Evolutionary conservation across 208 protist genomes (phyloP), one percentile per base, ranked within the genome.

Genomic region (Crithidia expoeki): DNA sequence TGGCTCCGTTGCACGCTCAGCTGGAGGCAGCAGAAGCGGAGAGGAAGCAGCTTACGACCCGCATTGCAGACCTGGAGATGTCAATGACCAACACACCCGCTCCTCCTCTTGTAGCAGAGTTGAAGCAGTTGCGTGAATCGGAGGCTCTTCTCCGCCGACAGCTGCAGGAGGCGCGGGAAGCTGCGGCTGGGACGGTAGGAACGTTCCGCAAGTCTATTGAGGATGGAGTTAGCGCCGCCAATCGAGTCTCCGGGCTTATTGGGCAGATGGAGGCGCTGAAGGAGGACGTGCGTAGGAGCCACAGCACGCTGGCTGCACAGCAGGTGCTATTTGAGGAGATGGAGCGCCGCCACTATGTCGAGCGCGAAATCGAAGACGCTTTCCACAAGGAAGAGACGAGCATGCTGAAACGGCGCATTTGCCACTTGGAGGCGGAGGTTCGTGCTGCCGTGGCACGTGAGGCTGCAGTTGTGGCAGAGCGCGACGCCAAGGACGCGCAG

Each of bases 11-110:
- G 25, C 86, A 91, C 50, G 68, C 66, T 49, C 73, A 76, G 38
- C 61, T 94, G 40, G 83, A 90, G 69, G 55, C 50, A 2, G 57
- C 92, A 46, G 72, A 82, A 65, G 33, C n/a, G 12, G 86, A 94
- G 33, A 80, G 79, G 34, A 53, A 68, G 28, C 62, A 25, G 44
- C 64, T 94, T 28, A 60, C 59, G 53, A 49, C 21, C 0, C 82
- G 76, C 25, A 69, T 92, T 23, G 60, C 71, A 38, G 80, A 85
- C 34, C 57, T 82, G 25, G 79, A 81, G 57, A 75, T 79, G 60
- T 69, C 71, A 17, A 62, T 82, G 52, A 55, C 69, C 40, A 65
- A 60, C 44, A 59, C 67, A n/a, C 68, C 76, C 9, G 59, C 82
- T 2, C 77, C 74, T 44, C 72, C 89, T 19, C 68, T 89, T 9